A percentile compares a stretch with the other conserved stretches of the same genome.
Conservation (phyloP, 2,329 filamentous ascomycete genomes). For the Fusarium sulawesiense region DNA sequence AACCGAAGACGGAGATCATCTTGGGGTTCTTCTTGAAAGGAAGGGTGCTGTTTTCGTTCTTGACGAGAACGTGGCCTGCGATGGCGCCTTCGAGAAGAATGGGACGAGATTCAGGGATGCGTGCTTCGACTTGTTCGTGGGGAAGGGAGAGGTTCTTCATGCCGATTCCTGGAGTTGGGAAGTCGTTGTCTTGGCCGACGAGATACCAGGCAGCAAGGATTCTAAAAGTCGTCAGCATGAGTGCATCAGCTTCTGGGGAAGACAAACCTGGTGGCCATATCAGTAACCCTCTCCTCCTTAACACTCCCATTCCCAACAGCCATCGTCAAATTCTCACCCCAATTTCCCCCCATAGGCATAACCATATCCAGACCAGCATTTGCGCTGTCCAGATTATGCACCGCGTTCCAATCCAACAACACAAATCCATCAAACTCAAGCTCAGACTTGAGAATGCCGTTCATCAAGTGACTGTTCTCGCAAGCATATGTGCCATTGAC, state of each 20-base stretch:
- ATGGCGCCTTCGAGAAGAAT: slow-evolving; percentile 64
- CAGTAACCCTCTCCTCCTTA: slow-evolving; percentile 75
- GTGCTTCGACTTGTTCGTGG: slow-evolving; percentile 61
- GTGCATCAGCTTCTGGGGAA: too few species aligned
- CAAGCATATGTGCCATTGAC: slow-evolving; percentile 80
- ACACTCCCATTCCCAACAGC: slow-evolving; percentile 83
- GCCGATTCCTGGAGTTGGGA: slow-evolving; percentile 59
- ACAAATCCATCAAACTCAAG: slow-evolving; percentile 76
- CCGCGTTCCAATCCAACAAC: slow-evolving; percentile 75
- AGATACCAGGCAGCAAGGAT: slow-evolving; percentile 38
- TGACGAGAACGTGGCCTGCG: slow-evolving; percentile 76
- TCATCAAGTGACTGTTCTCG: slow-evolving; percentile 76
- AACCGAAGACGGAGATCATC: slow-evolving; percentile 69
- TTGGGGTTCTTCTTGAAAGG: slow-evolving; percentile 69
- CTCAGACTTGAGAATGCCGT: slow-evolving; percentile 73
- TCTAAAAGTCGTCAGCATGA: too few species aligned
- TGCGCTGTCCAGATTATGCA: slow-evolving; percentile 67
- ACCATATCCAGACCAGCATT: slow-evolving; percentile 76
- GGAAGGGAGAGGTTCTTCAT: slow-evolving; percentile 70
- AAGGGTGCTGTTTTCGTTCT: slow-evolving; percentile 73
- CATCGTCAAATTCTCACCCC: slow-evolving; percentile 75
- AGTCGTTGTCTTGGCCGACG: slow-evolving; percentile 58
- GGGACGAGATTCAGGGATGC: slow-evolving; percentile 57
- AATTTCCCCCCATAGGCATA: slow-evolving; percentile 67
- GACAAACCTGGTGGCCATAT: slow-evolving; percentile 78